Evolutionary conservation across 192 early-diverging fungal genomes (phyloP), one percentile per base, ranked within the genome.

Genomic region (Rhizoclosmatium globosum): DNA sequence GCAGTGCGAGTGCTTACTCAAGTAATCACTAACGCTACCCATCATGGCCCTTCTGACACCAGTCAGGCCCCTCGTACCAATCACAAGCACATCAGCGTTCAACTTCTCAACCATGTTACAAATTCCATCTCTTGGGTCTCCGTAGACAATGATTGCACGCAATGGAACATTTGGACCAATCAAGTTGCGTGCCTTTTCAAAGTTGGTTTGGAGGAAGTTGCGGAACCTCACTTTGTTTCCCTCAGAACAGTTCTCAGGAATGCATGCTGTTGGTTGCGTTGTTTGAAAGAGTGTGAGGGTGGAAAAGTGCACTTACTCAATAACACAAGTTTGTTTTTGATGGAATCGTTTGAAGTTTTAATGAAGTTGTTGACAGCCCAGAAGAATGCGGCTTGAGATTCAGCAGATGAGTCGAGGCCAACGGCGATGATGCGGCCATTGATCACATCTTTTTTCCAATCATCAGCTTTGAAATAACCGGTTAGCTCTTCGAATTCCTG

Each of bases 31-130:
- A 3, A 69, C 67, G 47, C 58, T 62, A 4, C 81, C 76, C 38
- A 91, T 41, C 17, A 90, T 43, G 3, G 85, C 79, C 79, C 89
- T 58, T 76, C 88, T 87, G 46, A 92, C 58, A 2, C 81, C 77
- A 6, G 91, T 85, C 80, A 89, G 70, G 15, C 89, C 91, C n/a
- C 90, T 83, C 17, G 86, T 84, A 9, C 92, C 91, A 41, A 92
- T 71, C 31, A 92, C 80, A 4, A 92, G 69, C 6, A 82, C 80
- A 68, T 91, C 88, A 7, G 60, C 72, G 9, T 74, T 62, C 4
- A 74, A 19, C 4, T 19, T 31, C 19, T 74, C 72, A 4, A 62
- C 59, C 42, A 41, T 57, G 47, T 7, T n/a, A 48, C 69, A 71
- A 48, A 89, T 62, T 71, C 85, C 82, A 44, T 82, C 82, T 57